Base-by-base conservation (phyloP, 2,329 filamentous ascomycete genomes). In the Ceratocystiopsis brevicomis region DNA sequence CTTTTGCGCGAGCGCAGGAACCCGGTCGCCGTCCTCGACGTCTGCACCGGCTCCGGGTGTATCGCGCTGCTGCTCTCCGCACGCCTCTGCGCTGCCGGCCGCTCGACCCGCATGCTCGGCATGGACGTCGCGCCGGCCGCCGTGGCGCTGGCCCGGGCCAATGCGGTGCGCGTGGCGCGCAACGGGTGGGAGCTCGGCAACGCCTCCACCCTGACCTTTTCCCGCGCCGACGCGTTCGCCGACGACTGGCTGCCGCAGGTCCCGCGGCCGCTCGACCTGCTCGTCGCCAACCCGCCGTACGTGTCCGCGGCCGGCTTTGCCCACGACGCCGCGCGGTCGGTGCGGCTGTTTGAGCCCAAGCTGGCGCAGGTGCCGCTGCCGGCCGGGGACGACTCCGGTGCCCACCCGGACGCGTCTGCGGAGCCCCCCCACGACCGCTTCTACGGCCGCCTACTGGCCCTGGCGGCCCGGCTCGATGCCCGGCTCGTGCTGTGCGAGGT, bases 221-320 rank as follows among this genome's bases (percentile, higher is more conserved):
- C 21, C 17, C 49, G 39, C 19, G 50, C 43, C 12, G 48, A 76
- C 46, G 57, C 76, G 14, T 73, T 75, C 47, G 53, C 56, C 8
- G 58, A 66, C 15, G 53, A 51, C 33, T 61, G 59, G 47, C 57
- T 66, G 42, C 38, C 30, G 5, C 25, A 30, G 25, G 25, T 30
- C 25, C 25, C 25, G 25, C 25, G 8, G 25, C 25, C 25, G 25
- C 25, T 57, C 53, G 77, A 92, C 48, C 61, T 96, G 4, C 60
- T 98, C 1, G 71, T 90, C 34, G 81, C 81, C 1, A 98, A 98
- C 54, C 90, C 90, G 15, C 90, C 90, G 0, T 96, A 96, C 57
- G 78, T 96, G 41, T 92, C 86, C 2, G 62, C 66, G 0, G 50
- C 56, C 36, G 72, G 71, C 9, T 86, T 82, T 53, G 59, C 66